Evolutionary conservation across 768 basidiomycete genomes (phyloP).

Genomic region (Naganishia kalamii): DNA sequence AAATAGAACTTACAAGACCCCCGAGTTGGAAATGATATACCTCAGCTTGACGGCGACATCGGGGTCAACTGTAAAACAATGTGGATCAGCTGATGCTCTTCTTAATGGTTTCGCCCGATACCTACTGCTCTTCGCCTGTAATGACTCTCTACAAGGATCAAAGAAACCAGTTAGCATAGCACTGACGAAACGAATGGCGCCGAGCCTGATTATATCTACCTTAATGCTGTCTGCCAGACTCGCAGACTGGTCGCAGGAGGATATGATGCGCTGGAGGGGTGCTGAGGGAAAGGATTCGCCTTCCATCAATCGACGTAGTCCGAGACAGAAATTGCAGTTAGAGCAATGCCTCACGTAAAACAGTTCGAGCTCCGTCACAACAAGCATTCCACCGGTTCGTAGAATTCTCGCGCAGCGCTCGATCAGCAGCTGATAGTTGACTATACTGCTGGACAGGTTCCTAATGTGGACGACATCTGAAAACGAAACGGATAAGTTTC

Average conservation of each 20-base stretch:
- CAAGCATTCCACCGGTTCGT: constrained; percentile 36
- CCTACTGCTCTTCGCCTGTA: constrained; percentile 2
- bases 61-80: constrained; percentile 16
- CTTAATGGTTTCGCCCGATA: background rate
- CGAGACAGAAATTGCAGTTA: background rate
- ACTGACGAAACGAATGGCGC: background rate
- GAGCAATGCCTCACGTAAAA: constrained; percentile 30
- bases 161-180: background rate
- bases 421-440: constrained; percentile 31
- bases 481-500: too few relatives aligned
- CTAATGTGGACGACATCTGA: constrained; percentile 44
- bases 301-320: background rate
- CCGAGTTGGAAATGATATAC: constrained; percentile 12
- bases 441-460: constrained; percentile 28
- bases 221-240: constrained; percentile 21
- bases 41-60: constrained; percentile 13
- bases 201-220: background rate
- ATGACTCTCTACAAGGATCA: constrained; percentile 5
- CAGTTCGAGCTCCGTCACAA: constrained; percentile 36
- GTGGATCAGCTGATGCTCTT: background rate
- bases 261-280: constrained; percentile 2
- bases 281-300: background rate
- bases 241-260: background rate
- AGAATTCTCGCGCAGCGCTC: constrained; percentile 37
- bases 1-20: constrained; percentile 19